Evolutionary conservation across 371 early-diverging fungal species (phyloP).

Genomic region (Dinochytrium kinnereticum): DNA sequence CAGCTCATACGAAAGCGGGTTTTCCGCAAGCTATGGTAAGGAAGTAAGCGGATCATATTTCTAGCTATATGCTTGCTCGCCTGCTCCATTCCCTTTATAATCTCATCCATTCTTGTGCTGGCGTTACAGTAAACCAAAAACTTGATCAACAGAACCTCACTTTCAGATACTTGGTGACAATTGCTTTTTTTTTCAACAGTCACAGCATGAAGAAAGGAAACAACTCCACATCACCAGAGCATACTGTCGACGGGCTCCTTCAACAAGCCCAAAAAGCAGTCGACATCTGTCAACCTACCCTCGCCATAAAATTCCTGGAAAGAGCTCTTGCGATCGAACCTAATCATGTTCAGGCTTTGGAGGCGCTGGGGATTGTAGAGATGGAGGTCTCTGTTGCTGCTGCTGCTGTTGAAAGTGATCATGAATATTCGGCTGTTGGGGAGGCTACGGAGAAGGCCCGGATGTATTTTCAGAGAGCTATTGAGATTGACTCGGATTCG

Average conservation of each 20-base stretch:
- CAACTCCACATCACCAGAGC: conserved; percentile 2
- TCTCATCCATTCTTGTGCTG: neutral
- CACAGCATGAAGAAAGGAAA: neutral
- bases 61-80: neutral
- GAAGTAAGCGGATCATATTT: neutral
- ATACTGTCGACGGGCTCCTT: conserved; percentile 24
- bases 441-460: conserved; percentile 17
- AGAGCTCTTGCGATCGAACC: conserved; percentile 73
- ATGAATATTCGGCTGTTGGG: neutral
- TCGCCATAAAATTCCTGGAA: conserved; percentile 73
- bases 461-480: conserved; percentile 62
- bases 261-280: conserved; percentile 71
- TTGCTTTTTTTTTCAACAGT: neutral
- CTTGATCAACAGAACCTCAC: neutral
- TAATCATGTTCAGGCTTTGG: conserved; percentile 67
- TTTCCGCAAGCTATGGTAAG: conserved; percentile 33
- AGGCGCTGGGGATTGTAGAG: conserved; percentile 61
- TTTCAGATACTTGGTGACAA: too few species aligned
- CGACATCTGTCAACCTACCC: conserved; percentile 74
- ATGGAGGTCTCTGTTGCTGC: conserved; percentile 27
- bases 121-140: neutral
- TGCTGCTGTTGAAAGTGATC: conserved; percentile 29
- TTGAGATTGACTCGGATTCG: conserved; percentile 60
- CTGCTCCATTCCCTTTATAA: neutral
- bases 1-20: conserved; percentile 46